Evolutionary conservation across 2,329 filamentous ascomycete species (phyloP).

Genomic region (Trichoderma simmonsii): DNA sequence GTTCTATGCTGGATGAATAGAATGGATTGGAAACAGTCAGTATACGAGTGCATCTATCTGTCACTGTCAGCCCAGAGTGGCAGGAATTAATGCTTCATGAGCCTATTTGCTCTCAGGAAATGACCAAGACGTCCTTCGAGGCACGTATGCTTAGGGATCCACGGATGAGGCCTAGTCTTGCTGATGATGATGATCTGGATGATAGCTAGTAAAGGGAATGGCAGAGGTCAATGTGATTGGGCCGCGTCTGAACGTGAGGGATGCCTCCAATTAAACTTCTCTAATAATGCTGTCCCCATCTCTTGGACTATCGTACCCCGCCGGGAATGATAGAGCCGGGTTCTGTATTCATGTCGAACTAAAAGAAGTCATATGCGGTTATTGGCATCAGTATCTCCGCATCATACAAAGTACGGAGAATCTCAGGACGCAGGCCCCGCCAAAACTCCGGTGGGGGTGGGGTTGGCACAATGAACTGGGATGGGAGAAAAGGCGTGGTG

Average conservation of each 20-base stretch:
- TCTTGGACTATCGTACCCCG: neutral
- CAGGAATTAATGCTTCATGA: too few species aligned
- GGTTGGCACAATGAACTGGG: neutral
- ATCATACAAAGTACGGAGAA: neutral
- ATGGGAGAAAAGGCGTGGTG: neutral
- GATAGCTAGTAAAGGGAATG: neutral
- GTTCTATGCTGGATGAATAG: too few species aligned
- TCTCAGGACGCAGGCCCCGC: neutral
- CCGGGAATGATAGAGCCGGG: neutral
- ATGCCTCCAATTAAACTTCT: neutral
- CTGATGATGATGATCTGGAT: neutral
- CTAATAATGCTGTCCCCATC: neutral
- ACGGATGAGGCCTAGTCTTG: too few species aligned
- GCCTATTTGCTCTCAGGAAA: too few species aligned
- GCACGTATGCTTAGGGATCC: too few species aligned
- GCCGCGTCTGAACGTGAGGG: neutral
- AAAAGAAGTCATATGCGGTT: too few species aligned
- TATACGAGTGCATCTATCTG: too few species aligned
- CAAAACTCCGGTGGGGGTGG: neutral
- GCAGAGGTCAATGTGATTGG: neutral
- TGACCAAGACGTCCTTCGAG: too few species aligned
- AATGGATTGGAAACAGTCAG: too few species aligned
- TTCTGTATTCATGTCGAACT: too few species aligned
- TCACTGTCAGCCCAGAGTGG: too few species aligned
- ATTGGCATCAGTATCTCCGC: neutral